Conservation (phyloP, 805 yeast species). For the Pichia scutulata region DNA sequence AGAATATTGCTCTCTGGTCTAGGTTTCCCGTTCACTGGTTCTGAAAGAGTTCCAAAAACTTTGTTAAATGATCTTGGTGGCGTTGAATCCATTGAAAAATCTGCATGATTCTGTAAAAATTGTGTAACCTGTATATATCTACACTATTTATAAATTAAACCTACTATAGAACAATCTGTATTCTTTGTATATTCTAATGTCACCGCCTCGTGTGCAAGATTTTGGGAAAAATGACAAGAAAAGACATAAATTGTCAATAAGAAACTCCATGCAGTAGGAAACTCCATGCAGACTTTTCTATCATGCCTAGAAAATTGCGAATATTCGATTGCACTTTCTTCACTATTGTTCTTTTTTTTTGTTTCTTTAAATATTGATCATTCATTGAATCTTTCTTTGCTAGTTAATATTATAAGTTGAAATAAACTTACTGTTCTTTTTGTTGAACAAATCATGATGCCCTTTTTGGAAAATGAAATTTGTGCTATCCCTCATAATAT, state of each 20-base stretch:
- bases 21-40: slow-evolving; percentile 70
- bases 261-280: too few species aligned
- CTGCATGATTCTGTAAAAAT: background rate
- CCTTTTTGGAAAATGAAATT: background rate
- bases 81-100: background rate
- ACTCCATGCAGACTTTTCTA: too few species aligned
- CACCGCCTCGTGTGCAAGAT: background rate
- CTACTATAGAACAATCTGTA: background rate
- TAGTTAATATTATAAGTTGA: background rate
- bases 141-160: background rate
- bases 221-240: too few species aligned
- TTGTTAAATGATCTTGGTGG: slow-evolving; percentile 15
- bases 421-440: background rate
- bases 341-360: too few species aligned
- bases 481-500: slow-evolving; percentile 10
- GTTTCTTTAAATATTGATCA: background rate
- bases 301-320: too few species aligned
- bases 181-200: background rate
- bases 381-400: background rate
- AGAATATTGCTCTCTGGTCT: slow-evolving; percentile 73
- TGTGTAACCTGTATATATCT: background rate
- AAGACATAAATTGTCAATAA: too few species aligned
- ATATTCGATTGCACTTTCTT: too few species aligned
- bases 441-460: background rate
- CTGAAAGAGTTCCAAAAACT: slow-evolving; percentile 34